Evolutionary conservation across 2,329 filamentous ascomycete genomes (phyloP), one percentile per base, ranked within the genome.

Genomic region (Raffaelea deltoideospora): DNA sequence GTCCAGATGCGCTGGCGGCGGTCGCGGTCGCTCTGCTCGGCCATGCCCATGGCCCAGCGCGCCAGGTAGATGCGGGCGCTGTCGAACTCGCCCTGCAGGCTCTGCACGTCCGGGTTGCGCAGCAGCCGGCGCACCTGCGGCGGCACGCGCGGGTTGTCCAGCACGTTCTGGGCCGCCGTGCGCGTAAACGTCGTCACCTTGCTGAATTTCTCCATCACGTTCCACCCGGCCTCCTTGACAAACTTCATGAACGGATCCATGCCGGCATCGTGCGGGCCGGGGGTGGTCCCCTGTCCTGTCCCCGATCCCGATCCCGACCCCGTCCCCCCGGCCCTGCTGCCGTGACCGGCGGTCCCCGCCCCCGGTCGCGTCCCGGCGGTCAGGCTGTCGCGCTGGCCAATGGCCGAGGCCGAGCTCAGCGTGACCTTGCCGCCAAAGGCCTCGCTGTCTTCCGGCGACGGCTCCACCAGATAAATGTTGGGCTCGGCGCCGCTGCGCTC

Each of bases 11-110:
- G 69, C 55, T 87, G 80, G 35, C 76, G 82, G 19, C 79, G 67
- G 48, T 98, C 90, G 28, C 76, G 69, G 51, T 98, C 90, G 49
- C 87, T 88, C 60, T 98, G 90, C 55, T 98, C 92, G 0, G 90
- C 87, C 45, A 98, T 94, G 8, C 86, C 86, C 90, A 98, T 96
- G 3, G 90, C 90, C 90, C 90, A 98, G 44, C 90, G 71, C 18
- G 90, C 90, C 28, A 98, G 67, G 52, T 98, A 98, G 41, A 98
- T 69, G 45, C 90, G 73, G 4, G 92, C 90, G 49, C 86, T 94
- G 61, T 98, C 92, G 48, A 95, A 98, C 53, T 98, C 92, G 41
- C 96, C 87, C 52, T 95, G 87, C 18, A 98, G 57, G 0, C 83
- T 95, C 60, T 95, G 87, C 0, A 98, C 86, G 51, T 98, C 87